A percentile compares a stretch with the other conserved stretches of the same genome.
These are phyloP conservation scores for Diaporthe caulivora DNA, from an alignment of 2,329 filamentous ascomycete species.

Conservation along the genomic window DNA sequence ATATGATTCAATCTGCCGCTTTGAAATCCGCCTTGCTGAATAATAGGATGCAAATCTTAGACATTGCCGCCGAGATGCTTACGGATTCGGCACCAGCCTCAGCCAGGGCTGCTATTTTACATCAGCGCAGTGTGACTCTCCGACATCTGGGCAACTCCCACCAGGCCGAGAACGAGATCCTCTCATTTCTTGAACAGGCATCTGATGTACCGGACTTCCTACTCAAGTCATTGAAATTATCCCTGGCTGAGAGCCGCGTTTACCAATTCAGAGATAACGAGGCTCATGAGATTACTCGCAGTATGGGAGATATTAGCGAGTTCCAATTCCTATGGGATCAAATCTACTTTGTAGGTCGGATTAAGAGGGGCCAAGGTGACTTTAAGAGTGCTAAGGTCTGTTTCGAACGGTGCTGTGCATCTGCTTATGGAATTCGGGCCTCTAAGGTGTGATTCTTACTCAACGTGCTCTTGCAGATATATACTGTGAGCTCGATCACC, in stretches of 20 bases:
- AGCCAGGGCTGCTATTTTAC: not conserved
- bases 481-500: conserved; percentile 4
- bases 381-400: conserved; percentile 6
- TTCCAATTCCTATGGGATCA: conserved; percentile 10
- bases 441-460: not conserved
- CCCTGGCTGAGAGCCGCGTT: not conserved
- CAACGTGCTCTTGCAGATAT: conserved; percentile 3
- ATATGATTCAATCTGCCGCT: not conserved
- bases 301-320: not conserved
- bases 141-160: not conserved
- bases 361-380: not conserved
- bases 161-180: not conserved
- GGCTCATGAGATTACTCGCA: not conserved
- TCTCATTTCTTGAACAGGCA: not conserved
- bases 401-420: conserved; percentile 1
- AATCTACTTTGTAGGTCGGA: conserved; percentile 1
- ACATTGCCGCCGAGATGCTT: not conserved
- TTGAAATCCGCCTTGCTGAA: not conserved
- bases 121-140: conserved; percentile 2
- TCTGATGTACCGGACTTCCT: not conserved
- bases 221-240: not conserved
- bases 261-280: not conserved
- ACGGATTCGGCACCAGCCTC: not conserved
- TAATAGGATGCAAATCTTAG: conserved; percentile 12
- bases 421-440: not conserved